Percentiles rank a stretch among this genome's conserved stretches.
Evolutionary conservation across 1,284 basidiomycete species (phyloP).

Genomic region (Microbotryum intermedium): DNA sequence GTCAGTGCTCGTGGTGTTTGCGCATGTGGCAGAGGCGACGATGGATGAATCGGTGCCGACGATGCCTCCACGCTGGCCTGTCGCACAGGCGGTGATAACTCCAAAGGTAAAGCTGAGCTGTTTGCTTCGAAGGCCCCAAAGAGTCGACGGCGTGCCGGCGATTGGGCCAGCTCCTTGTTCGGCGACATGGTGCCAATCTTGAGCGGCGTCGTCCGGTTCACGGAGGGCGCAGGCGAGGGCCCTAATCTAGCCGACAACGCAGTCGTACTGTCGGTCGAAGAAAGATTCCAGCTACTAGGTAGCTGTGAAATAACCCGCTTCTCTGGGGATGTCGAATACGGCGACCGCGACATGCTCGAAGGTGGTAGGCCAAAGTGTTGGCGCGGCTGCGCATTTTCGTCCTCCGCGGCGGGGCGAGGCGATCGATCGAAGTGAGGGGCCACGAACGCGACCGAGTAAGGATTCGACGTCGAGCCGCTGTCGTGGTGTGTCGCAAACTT

Average conservation of each 20-base stretch:
- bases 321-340: no score
- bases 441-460: constrained; percentile 19
- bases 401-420: no score
- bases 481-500: background rate
- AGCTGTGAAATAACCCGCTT: no score
- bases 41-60: background rate
- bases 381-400: background rate
- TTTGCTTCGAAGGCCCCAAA: background rate
- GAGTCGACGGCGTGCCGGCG: background rate
- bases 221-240: background rate
- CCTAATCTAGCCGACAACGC: no score
- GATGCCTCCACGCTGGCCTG: background rate
- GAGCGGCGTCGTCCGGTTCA: background rate
- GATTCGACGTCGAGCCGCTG: constrained; percentile 1
- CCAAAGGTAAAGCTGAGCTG: no score
- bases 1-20: background rate
- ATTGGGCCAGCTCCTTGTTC: background rate
- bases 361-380: no score
- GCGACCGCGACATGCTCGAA: no score
- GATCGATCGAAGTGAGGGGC: constrained; percentile 1
- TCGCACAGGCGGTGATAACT: no score
- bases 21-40: constrained; percentile 4
- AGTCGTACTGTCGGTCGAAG: no score
- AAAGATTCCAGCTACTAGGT: no score
- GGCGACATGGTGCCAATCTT: constrained; percentile 4